A percentile compares a stretch with the other conserved stretches of the same genome.
phyloP scores from a whole-genome alignment of 2,329 filamentous ascomycete genomes.

The Xylariomycetidae sp. region DNA sequence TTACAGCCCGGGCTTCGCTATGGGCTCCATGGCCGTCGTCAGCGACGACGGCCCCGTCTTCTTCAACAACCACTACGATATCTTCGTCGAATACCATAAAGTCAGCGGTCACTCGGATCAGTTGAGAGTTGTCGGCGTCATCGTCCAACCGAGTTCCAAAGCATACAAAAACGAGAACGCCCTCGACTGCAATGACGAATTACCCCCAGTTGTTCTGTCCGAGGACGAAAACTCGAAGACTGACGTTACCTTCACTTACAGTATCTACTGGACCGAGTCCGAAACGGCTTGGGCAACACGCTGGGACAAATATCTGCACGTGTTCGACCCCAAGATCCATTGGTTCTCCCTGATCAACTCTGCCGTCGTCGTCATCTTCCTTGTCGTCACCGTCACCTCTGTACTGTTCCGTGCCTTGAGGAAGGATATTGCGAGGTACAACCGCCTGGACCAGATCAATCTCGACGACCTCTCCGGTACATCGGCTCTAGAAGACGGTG shows the following conservation, averaged over 20 bases:
- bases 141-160: slow-evolving; percentile 76
- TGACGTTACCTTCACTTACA: slow-evolving; percentile 82
- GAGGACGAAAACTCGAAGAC: slow-evolving; percentile 53
- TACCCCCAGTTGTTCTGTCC: slow-evolving; percentile 55
- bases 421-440: slow-evolving; percentile 96
- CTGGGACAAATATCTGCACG: slow-evolving; percentile 98
- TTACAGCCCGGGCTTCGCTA: slow-evolving; percentile 85
- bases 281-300: slow-evolving; percentile 88
- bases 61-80: slow-evolving; percentile 95
- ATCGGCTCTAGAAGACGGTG: slow-evolving; percentile 77
- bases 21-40: slow-evolving; percentile 50
- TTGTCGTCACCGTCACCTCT: slow-evolving; percentile 88
- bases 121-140: slow-evolving; percentile 85
- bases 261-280: slow-evolving; percentile 82
- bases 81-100: slow-evolving; percentile 86
- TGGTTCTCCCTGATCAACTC: slow-evolving; percentile 99
- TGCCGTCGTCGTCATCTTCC: slow-evolving; percentile 87
- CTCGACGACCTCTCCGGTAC: slow-evolving; percentile 84
- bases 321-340: slow-evolving; percentile 96
- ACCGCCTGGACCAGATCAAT: slow-evolving; percentile 85
- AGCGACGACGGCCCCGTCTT: slow-evolving; percentile 52
- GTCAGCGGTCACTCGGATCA: slow-evolving; percentile 62
- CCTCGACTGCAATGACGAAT: slow-evolving; percentile 58
- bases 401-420: slow-evolving; percentile 81
- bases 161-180: slow-evolving; percentile 51